phyloP scores from a whole-genome alignment of 305 asterid species.

The Fraxinus nigra region DNA sequence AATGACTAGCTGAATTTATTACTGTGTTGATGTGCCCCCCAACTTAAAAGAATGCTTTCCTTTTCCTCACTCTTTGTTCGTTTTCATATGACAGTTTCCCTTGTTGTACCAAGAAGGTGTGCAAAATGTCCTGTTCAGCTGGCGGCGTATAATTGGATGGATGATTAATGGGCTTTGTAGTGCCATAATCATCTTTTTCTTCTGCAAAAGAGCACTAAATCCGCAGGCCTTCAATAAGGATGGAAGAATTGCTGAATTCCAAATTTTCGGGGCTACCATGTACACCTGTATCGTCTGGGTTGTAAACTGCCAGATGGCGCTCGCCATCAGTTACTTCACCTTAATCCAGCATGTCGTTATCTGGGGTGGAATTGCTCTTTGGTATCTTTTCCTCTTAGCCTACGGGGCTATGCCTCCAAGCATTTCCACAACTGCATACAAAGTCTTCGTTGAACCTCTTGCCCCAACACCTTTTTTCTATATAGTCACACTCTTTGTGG shows the following conservation, averaged over 20 bases:
- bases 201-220: slow-evolving; percentile 53
- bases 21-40: background rate
- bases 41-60: slow-evolving; percentile 3
- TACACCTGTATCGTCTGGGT: slow-evolving; percentile 91
- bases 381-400: slow-evolving; percentile 76
- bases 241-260: slow-evolving; percentile 62
- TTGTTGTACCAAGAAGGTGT: slow-evolving; percentile 94
- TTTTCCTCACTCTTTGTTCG: slow-evolving; percentile 11
- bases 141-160: slow-evolving; percentile 92
- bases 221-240: slow-evolving; percentile 63
- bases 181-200: slow-evolving; percentile 71
- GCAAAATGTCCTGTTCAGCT: slow-evolving; percentile 84
- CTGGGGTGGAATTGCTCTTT: slow-evolving; percentile 87
- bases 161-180: slow-evolving; percentile 76
- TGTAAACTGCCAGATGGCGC: slow-evolving; percentile 84
- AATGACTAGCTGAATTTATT: background rate
- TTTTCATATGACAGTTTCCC: slow-evolving; percentile 68
- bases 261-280: slow-evolving; percentile 72
- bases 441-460: slow-evolving; percentile 65
- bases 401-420: slow-evolving; percentile 61
- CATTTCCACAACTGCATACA: slow-evolving; percentile 62
- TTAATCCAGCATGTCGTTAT: slow-evolving; percentile 71
- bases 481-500: slow-evolving; percentile 50
- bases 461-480: slow-evolving; percentile 69
- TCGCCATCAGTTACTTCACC: slow-evolving; percentile 80